Conservation (phyloP, 1,284 basidiomycete species). For the Singerocomus rubriflavus region DNA sequence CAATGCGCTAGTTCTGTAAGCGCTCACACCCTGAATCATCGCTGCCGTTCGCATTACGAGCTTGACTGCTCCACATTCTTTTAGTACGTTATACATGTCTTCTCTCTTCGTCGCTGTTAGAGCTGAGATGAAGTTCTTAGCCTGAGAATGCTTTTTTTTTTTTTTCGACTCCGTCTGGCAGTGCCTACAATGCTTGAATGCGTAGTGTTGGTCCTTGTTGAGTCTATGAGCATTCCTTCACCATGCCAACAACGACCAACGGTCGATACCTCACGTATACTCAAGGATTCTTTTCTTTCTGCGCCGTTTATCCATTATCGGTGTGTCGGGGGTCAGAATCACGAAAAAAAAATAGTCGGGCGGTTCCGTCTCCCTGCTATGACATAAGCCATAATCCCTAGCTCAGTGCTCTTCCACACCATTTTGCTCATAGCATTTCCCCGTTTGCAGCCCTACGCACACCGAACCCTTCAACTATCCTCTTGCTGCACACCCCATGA, state of each 20-base stretch:
- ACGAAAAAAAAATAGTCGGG: too few relatives aligned
- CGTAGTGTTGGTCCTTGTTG: not conserved
- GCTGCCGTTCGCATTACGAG: too few relatives aligned
- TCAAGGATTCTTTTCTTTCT: too few relatives aligned
- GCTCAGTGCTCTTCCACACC: too few relatives aligned
- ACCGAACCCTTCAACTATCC: not conserved
- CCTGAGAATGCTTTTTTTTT: too few relatives aligned
- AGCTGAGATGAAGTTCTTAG: slow-evolving; percentile 1
- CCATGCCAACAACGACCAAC: not conserved
- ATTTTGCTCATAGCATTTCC: not conserved
- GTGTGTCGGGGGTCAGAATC: too few relatives aligned
- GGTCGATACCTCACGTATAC: too few relatives aligned
- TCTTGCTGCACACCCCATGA: not conserved
- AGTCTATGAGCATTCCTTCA: not conserved
- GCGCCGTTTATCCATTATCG: too few relatives aligned
- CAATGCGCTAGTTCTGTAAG: too few relatives aligned
- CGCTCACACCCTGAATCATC: too few relatives aligned
- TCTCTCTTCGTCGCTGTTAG: slow-evolving; percentile 1
- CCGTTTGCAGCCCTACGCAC: not conserved
- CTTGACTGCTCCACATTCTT: not conserved
- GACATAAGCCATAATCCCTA: not conserved
- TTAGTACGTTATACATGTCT: not conserved
- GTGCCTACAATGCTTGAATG: not conserved
- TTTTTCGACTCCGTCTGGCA: not conserved
- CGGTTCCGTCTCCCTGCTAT: too few relatives aligned